phyloP scores from a whole-genome alignment of 2,329 filamentous ascomycete genomes.

The Aureobasidium sp. region DNA sequence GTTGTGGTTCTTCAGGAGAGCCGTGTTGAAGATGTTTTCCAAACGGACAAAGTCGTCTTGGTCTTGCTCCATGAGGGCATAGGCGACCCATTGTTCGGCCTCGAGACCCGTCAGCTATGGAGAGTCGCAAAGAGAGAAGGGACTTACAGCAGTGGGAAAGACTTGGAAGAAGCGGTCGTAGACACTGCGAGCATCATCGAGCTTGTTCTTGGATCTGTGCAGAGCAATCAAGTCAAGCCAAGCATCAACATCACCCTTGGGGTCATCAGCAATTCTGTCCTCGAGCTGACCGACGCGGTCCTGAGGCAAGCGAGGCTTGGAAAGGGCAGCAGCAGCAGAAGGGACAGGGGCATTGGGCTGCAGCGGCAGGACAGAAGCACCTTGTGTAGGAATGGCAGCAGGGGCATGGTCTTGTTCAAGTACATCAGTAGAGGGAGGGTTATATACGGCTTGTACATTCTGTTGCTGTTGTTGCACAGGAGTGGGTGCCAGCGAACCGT shows the following conservation, averaged over 20 bases:
- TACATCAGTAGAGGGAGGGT: conserved; percentile 16
- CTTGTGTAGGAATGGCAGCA: conserved; percentile 28
- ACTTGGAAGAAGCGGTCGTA: conserved; percentile 83
- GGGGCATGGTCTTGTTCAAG: conserved; percentile 19
- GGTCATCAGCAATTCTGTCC: conserved; percentile 85
- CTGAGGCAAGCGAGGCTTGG: conserved; percentile 55
- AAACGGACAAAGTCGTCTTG: conserved; percentile 74
- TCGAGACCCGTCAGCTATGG: conserved; percentile 40
- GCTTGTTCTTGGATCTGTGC: conserved; percentile 70
- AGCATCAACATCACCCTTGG: conserved; percentile 83
- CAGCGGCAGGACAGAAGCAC: conserved; percentile 18
- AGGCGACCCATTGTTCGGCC: conserved; percentile 88
- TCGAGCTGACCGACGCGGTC: conserved; percentile 76
- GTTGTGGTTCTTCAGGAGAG: conserved; percentile 70
- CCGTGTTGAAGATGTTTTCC: conserved; percentile 76
- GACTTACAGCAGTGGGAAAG: conserved; percentile 84
- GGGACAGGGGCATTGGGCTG: conserved; percentile 21
- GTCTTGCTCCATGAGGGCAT: conserved; percentile 82
- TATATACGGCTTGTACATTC: conserved; percentile 16
- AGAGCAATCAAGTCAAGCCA: conserved; percentile 86
- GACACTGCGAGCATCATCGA: conserved; percentile 70
- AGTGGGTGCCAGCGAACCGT: conserved; percentile 15
- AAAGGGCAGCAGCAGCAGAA: conserved; percentile 25
- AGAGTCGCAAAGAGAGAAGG: background rate
- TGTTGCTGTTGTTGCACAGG: conserved; percentile 17